phyloP scores from a whole-genome alignment of 2,329 filamentous ascomycete species.

The Ophiosphaerella herpotricha region DNA sequence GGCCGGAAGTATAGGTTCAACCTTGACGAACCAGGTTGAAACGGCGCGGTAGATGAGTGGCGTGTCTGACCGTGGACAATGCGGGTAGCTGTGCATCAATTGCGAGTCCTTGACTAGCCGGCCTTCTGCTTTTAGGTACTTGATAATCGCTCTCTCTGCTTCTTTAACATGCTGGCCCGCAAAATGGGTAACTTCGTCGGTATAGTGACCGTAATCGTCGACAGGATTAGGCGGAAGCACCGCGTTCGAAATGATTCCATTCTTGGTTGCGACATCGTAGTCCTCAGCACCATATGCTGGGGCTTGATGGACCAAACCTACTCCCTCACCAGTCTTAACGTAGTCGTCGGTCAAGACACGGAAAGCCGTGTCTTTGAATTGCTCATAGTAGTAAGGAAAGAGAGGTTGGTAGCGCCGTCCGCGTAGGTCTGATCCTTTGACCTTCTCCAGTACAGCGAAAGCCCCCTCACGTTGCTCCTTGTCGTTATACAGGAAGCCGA shows the following conservation, averaged over 20 bases:
- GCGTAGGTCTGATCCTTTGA: slow-evolving; percentile 82
- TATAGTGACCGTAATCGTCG: slow-evolving; percentile 82
- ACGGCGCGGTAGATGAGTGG: slow-evolving; percentile 92
- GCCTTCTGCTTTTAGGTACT: slow-evolving; percentile 77
- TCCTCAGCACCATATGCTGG: slow-evolving; percentile 96
- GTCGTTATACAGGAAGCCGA: slow-evolving; percentile 88
- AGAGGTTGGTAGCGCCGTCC: slow-evolving; percentile 88
- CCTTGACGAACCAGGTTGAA: slow-evolving; percentile 92
- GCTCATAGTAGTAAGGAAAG: slow-evolving; percentile 87
- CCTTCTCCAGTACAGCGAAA: slow-evolving; percentile 77
- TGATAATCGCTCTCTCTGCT: slow-evolving; percentile 92
- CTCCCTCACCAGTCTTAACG: slow-evolving; percentile 87
- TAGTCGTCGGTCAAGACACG: slow-evolving; percentile 81
- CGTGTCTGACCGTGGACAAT: slow-evolving; percentile 94
- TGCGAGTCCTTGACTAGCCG: slow-evolving; percentile 84
- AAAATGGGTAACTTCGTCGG: slow-evolving; percentile 76
- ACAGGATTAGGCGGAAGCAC: slow-evolving; percentile 87
- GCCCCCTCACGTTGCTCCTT: slow-evolving; percentile 81
- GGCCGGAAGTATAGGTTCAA: slow-evolving; percentile 78
- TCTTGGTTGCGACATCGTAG: slow-evolving; percentile 79
- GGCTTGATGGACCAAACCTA: slow-evolving; percentile 90
- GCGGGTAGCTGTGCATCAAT: slow-evolving; percentile 88
- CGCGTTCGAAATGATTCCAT: slow-evolving; percentile 76
- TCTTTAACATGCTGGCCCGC: slow-evolving; percentile 87
- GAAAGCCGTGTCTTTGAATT: slow-evolving; percentile 86